These are phyloP conservation scores for Phytophthora pinifolia DNA, from an alignment of 352 stramenopile species.

Conservation along the genomic window DNA sequence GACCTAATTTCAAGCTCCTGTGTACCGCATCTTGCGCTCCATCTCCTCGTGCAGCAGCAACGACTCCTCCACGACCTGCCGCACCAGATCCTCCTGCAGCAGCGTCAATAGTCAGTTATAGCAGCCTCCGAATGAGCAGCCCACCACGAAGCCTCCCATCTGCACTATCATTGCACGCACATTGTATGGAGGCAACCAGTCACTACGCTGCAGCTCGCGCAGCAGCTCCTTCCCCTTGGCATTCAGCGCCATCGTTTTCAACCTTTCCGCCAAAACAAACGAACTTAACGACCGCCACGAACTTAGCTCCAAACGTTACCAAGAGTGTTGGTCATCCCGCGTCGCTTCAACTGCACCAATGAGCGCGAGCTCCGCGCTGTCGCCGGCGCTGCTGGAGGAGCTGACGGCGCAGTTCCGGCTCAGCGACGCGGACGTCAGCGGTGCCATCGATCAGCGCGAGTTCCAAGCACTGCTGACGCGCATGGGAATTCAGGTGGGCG, in stretches of 20 bases:
- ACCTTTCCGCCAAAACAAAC: constrained; percentile 22
- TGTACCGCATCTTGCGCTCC: constrained; percentile 67
- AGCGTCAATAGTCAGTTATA: constrained; percentile 2
- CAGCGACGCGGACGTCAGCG: constrained; percentile 55
- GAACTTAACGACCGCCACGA: not conserved
- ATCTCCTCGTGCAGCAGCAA: constrained; percentile 69
- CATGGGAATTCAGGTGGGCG: constrained; percentile 48
- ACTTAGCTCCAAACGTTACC: constrained; percentile 8
- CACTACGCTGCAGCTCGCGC: constrained; percentile 88
- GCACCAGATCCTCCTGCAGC: constrained; percentile 75
- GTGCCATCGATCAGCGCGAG: constrained; percentile 61
- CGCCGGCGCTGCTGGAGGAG: constrained; percentile 49
- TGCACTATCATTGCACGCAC: constrained; percentile 39
- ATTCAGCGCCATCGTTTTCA: constrained; percentile 58
- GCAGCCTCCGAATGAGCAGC: not conserved
- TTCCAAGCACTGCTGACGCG: constrained; percentile 59
- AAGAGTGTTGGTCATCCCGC: constrained; percentile 10
- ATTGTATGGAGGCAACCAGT: constrained; percentile 93
- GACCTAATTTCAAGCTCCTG: not conserved
- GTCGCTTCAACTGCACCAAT: constrained; percentile 14
- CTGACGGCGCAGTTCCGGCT: constrained; percentile 61
- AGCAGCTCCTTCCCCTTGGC: constrained; percentile 84
- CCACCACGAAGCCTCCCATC: not conserved
- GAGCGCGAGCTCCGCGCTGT: not conserved
- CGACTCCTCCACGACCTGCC: constrained; percentile 81